Conservation (phyloP, 352 stramenopile species). For the Thalassiosira ordinaria region DNA sequence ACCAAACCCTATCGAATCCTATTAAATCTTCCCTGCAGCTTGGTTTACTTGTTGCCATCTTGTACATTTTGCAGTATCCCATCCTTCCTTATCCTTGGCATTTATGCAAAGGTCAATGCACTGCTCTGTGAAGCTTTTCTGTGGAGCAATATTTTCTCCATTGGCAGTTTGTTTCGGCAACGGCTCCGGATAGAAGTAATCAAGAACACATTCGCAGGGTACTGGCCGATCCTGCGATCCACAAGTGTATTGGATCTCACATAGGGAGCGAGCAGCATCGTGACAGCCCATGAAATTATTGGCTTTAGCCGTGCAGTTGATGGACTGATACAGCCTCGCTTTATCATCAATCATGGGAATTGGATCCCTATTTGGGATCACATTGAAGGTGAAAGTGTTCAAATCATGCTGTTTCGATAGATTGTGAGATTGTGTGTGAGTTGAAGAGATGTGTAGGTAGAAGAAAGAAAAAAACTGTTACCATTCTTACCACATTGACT, state of each 20-base stretch:
- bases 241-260: conserved; percentile 78
- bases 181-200: conserved; percentile 72
- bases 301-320: conserved; percentile 60
- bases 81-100: neutral
- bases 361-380: conserved; percentile 70
- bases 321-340: conserved; percentile 66
- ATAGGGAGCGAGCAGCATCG: conserved; percentile 54
- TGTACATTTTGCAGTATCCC: neutral
- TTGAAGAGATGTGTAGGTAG: neutral
- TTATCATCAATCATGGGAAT: conserved; percentile 73
- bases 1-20: no score
- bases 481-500: conserved; percentile 29
- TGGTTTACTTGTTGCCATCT: neutral
- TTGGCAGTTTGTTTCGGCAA: neutral
- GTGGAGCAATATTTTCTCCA: neutral
- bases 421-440: neutral
- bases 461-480: neutral
- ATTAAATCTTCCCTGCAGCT: no score
- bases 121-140: neutral
- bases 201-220: conserved; percentile 64
- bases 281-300: conserved; percentile 72
- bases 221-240: conserved; percentile 57
- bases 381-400: conserved; percentile 74
- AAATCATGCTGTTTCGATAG: conserved; percentile 37
- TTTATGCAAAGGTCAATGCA: neutral